Base-by-base conservation (phyloP, 192 early-diverging fungal species). In the Coemansia erecta region DNA sequence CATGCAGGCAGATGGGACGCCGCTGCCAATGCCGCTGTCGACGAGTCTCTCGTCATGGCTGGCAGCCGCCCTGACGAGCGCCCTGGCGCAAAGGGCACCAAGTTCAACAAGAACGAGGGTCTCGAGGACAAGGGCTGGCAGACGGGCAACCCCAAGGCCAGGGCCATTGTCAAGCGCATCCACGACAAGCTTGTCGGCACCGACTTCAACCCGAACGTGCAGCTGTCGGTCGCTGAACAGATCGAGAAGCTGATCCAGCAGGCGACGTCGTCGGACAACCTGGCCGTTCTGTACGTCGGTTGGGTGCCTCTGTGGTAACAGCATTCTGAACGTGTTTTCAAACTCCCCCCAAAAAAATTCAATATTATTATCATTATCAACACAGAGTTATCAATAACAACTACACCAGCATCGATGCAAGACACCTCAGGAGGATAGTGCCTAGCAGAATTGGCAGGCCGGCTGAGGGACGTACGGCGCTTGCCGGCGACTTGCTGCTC, bases 181-280 rank as follows among this genome's bases (percentile, higher is more conserved):
- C 87, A 85, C 26, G 97, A 95, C 83, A 99, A 99, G 73, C 81
- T 99, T 51, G 92, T 92, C 7, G 97, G 97, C 23, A 86, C 89
- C 24, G 97, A 99, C 70, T 99, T 99, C 69, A 90, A 92, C 44
- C 85, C 88, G 0, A 83, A 93, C 42, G 77, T 82, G 39, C 84
- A 87, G 2, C 67, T 99, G 47, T 87, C 91, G 58, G 92, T 95
- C 2, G 82, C 85, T 0, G 85, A 86, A 8, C 97, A 99, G 77
- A 94, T 99, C 2, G 88, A 98, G 33, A 88, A 89, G 58, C 75
- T 99, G 48, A 94, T 99, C 23, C 76, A 86, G 61, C 92, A 97
- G 75, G 94, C 96, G 10, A 94, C 89, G 0, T 91, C 91, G 7
- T 72, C 92, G 7, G 96, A 97, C 56, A 98, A 98, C 62, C 68